These are phyloP conservation scores for Aspergillus sp. DNA, from an alignment of 2,329 filamentous ascomycete genomes.

Conservation along the genomic window DNA sequence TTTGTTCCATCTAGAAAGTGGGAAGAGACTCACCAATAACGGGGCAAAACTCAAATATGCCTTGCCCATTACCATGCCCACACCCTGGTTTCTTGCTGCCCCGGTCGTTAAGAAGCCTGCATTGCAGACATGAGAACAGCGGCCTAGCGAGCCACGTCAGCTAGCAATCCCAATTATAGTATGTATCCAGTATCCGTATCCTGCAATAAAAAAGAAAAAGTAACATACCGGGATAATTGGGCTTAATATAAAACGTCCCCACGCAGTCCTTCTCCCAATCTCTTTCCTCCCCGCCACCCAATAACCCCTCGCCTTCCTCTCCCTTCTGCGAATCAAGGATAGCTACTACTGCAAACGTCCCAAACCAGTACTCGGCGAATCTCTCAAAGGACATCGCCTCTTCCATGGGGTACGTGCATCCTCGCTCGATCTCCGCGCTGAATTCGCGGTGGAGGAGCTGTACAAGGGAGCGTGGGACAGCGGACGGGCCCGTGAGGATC, in stretches of 20 bases:
- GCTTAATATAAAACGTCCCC: conserved; percentile 44
- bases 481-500: conserved; percentile 22
- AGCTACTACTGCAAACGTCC: conserved; percentile 37
- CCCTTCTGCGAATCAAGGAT: conserved; percentile 22
- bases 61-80: conserved; percentile 38
- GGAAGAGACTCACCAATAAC: conserved; percentile 29
- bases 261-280: conserved; percentile 38
- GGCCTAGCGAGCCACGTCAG: conserved; percentile 23
- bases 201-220: not conserved
- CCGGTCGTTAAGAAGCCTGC: conserved; percentile 38
- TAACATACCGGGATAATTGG: conserved; percentile 41
- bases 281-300: conserved; percentile 19
- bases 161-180: not conserved
- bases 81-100: conserved; percentile 33
- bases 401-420: conserved; percentile 42
- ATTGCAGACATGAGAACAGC: conserved; percentile 42
- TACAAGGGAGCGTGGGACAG: conserved; percentile 26
- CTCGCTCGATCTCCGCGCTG: conserved; percentile 34
- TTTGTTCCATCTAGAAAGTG: not conserved
- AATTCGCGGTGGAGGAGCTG: conserved; percentile 34
- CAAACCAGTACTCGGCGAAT: conserved; percentile 41
- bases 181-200: no score
- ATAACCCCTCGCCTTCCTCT: conserved; percentile 12
- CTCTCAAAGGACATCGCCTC: conserved; percentile 28
- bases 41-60: conserved; percentile 39